Evolutionary conservation across 768 basidiomycete genomes (phyloP), one percentile per base, ranked within the genome.

Genomic region (Amanita phalloides): DNA sequence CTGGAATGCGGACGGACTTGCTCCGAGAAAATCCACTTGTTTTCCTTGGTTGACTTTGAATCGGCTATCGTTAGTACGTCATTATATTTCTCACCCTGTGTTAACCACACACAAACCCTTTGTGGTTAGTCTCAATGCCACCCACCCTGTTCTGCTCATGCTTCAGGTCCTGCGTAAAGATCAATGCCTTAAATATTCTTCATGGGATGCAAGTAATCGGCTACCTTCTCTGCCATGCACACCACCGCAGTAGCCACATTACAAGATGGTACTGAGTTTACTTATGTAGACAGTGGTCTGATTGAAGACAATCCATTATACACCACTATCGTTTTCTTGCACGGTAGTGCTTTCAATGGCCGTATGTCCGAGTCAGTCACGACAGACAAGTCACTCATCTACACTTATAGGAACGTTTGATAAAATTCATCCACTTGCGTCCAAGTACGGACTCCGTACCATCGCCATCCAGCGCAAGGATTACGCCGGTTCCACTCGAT

Each of bases 221-320:
- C 17, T 11, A 3, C 4, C 17, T 17, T 8, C 10, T 14, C 14
- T 14, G 43, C 25, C 43, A 44, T 44, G 43, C 25, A 14, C 23
- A 28, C 43, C 14, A 25, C 23, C 7, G 23, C 43, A 10, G 14
- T 28, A 25, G 43, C 43, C 5, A 44, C 21, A 25, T 25, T 44
- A 28, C 43, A 21, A 14, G 43, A 44, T 28, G 43, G 43, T 3
- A 44, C 23, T 9, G 13, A 44, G 25, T 25, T 44, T 25, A 44
- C 44, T 48, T 71, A 61, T 49, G 64, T 60, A 14, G 69, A 71
- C 54, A 67, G 62, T 43, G 69, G 70, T 0, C 56, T 65, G n/a
- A 59, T 63, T 0, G 57, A 58, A 0, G 25, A 55, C 21, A 61
- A 66, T 7, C 46, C 28, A n/a, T 57, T 66, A 45, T 71, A 71